These are phyloP conservation scores for Lathyrus oleraceus DNA, from an alignment of 306 rosid genomes.

Conservation along the genomic window DNA sequence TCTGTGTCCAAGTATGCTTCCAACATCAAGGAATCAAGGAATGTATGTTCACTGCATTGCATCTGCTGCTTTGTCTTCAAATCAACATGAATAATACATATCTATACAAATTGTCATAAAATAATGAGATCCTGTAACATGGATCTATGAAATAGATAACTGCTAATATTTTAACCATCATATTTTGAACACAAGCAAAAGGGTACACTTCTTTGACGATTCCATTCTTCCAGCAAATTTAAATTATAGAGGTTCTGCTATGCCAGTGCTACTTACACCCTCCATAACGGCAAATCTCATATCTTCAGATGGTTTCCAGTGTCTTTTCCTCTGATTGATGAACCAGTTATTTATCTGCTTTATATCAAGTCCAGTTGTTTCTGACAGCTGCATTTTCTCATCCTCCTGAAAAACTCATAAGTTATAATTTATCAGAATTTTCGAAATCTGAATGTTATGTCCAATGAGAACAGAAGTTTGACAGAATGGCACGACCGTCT, in stretches of 20 bases:
- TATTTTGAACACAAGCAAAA: background rate
- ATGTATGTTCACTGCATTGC: background rate
- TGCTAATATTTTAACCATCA: background rate
- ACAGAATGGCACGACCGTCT: background rate
- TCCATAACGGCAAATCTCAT: constrained; percentile 61
- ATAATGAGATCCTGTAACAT: background rate
- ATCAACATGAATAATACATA: background rate
- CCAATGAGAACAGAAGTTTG: background rate
- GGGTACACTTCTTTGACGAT: background rate
- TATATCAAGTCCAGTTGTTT: constrained; percentile 62
- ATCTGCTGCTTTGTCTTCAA: background rate
- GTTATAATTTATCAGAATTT: background rate
- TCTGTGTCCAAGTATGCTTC: no score
- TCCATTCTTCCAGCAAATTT: background rate
- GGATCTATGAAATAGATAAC: background rate
- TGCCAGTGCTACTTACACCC: constrained; percentile 34
- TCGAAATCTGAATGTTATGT: background rate
- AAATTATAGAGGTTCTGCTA: constrained; percentile 31
- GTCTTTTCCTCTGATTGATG: constrained; percentile 88
- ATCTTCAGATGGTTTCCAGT: constrained; percentile 89
- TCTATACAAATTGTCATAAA: constrained; percentile 3
- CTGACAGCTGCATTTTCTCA: constrained; percentile 69
- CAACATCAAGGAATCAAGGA: background rate
- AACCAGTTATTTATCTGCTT: constrained; percentile 94
- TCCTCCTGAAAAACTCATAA: constrained; percentile 51